A percentile compares a stretch with the other conserved stretches of the same genome.
Evolutionary conservation across 2,329 filamentous ascomycete species (phyloP).

Genomic region (Pezicula radicicola): DNA sequence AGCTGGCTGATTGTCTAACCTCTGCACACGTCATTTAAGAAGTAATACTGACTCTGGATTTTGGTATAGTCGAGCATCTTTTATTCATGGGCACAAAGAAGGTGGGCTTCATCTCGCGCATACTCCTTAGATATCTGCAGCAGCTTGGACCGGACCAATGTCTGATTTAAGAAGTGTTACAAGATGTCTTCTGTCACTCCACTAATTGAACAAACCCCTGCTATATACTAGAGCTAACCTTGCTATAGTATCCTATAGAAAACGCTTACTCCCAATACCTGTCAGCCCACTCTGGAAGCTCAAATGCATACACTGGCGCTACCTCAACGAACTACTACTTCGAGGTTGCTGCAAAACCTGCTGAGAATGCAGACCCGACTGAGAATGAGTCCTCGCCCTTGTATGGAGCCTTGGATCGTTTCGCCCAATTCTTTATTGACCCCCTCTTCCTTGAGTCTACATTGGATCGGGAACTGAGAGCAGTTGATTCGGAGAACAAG

Average conservation of each 20-base stretch:
- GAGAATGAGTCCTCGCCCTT: conserved; percentile 59
- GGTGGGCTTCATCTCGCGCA: conserved; percentile 34
- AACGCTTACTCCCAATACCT: conserved; percentile 96
- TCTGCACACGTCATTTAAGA: too few species aligned
- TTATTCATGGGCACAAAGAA: conserved; percentile 99
- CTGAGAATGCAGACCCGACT: conserved; percentile 54
- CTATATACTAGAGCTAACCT: conserved; percentile 8
- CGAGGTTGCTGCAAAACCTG: conserved; percentile 82
- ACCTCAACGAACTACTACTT: conserved; percentile 99
- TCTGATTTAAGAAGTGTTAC: neutral
- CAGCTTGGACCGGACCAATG: neutral
- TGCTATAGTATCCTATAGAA: conserved; percentile 74
- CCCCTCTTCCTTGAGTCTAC: conserved; percentile 70
- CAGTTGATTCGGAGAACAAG: conserved; percentile 77
- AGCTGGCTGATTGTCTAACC: too few species aligned
- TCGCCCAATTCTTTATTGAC: conserved; percentile 72
- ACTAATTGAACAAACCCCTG: neutral
- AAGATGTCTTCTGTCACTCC: neutral
- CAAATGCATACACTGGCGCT: conserved; percentile 90
- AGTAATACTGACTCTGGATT: conserved; percentile 47
- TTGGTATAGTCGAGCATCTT: conserved; percentile 89
- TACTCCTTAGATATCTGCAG: neutral
- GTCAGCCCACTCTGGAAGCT: conserved; percentile 82
- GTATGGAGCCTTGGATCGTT: conserved; percentile 70
- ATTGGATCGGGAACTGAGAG: conserved; percentile 66